Base-by-base conservation (phyloP, 768 basidiomycete genomes). In the Fibroporia radiculosa region DNA sequence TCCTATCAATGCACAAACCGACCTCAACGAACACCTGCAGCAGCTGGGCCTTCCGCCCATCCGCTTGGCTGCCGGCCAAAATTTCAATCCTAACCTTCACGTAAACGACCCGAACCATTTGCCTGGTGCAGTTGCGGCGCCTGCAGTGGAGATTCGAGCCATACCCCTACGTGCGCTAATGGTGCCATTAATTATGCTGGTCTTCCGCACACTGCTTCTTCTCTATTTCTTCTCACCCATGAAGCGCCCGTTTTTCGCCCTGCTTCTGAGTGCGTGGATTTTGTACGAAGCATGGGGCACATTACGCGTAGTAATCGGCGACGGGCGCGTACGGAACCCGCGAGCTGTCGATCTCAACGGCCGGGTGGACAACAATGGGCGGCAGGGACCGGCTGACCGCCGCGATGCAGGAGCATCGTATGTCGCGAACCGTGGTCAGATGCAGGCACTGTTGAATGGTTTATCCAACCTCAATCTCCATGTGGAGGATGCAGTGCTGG, bases 151-250 rank as follows among this genome's bases (percentile, higher is more conserved):
- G 47, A 56, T 81, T 12, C 73, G 75, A 28, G 78, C 79, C 38
- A 66, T 84, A 29, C 80, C 80, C 4, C 44, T 86, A 19, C 79
- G 84, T 24, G 82, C 82, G 4, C 68, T 87, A 4, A 54, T 87
- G 32, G 70, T 76, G n/a, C 82, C 85, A 0, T 57, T 86, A 12
- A 53, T 80, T 43, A 73, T 87, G 71, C 71, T 87, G n/a, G 45
- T 75, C 6, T 68, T 87, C 55, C 80, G 85, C 42, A 84, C 80
- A 3, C 53, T 75, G 11, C 68, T 88, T 11, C 66, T 88, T 23
- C 68, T 88, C 3, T 88, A 87, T 61, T 85, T 88, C 60, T 80
- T 88, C 55, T 80, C 81, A 3, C 85, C 85, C 0, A 73, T 81
- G 6, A 72, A 81, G 51, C 83, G 84, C 44, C 85, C 85, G 4